A percentile compares a stretch with the other conserved stretches of the same genome.
These are phyloP conservation scores for Paxillus involutus DNA, from an alignment of 768 basidiomycete species.

Conservation along the genomic window DNA sequence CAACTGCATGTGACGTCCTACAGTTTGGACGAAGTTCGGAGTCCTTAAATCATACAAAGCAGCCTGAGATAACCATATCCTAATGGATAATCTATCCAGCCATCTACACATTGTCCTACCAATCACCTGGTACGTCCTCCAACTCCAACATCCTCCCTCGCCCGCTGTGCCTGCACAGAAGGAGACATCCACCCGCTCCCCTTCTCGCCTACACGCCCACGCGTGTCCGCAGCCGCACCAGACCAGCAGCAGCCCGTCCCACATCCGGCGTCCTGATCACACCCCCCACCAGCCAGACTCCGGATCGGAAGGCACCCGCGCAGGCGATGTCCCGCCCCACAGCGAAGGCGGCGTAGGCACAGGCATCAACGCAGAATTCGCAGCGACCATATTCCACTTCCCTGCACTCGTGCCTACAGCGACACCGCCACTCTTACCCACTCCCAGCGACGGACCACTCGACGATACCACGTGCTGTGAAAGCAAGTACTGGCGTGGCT, in stretches of 20 bases:
- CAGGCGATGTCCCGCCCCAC: constrained; percentile 9
- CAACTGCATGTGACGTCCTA: too few species aligned
- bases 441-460: constrained; percentile 52
- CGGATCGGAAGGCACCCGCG: constrained; percentile 17
- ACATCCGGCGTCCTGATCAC: constrained; percentile 10
- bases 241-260: constrained; percentile 1
- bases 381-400: constrained; percentile 20
- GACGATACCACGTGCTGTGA: constrained; percentile 50
- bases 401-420: constrained; percentile 8
- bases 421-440: constrained; percentile 23
- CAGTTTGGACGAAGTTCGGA: too few species aligned
- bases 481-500: constrained; percentile 67
- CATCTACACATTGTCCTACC: constrained; percentile 51
- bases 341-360: background rate
- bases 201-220: background rate
- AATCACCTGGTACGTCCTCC: constrained; percentile 47
- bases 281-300: too few species aligned
- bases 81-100: too few species aligned
- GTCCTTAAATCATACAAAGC: too few species aligned
- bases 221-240: background rate
- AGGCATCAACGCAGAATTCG: constrained; percentile 10
- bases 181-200: constrained; percentile 21
- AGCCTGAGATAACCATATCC: too few species aligned
- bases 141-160: background rate
- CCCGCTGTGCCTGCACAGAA: constrained; percentile 16